These are phyloP conservation scores for Zychaea mexicana DNA, from an alignment of 371 early-diverging fungal genomes.

Conservation along the genomic window DNA sequence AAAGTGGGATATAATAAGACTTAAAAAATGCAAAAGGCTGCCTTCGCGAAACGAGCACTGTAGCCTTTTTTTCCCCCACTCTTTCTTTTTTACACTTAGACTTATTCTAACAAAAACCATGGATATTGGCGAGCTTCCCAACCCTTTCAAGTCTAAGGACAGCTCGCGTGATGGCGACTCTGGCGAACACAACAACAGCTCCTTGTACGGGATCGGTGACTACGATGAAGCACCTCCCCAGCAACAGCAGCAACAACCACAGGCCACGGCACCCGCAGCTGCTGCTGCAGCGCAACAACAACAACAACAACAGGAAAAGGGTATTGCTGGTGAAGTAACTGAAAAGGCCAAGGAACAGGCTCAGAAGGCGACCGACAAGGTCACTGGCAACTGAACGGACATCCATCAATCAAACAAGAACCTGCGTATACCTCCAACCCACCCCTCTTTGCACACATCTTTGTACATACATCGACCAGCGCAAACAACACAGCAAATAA, in stretches of 20 bases:
- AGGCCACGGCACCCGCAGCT: not conserved
- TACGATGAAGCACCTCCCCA: constrained; percentile 33
- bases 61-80: constrained; percentile 5
- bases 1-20: no score
- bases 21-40: no score
- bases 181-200: not conserved
- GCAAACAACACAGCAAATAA: no score
- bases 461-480: no score
- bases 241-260: constrained; percentile 5
- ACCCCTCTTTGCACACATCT: not conserved
- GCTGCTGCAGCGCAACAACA: not conserved
- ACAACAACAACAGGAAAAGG: constrained; percentile 1
- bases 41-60: no score
- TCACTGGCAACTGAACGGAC: not conserved
- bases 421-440: not conserved
- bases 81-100: constrained; percentile 6
- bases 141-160: constrained; percentile 26
- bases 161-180: not conserved
- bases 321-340: not conserved
- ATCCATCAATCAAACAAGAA: not conserved
- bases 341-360: constrained; percentile 1
- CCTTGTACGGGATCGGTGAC: constrained; percentile 41
- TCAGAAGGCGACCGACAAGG: not conserved
- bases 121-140: constrained; percentile 46
- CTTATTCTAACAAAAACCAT: constrained; percentile 13